Percentiles rank a stretch among this genome's conserved stretches.
Conservation (phyloP, 202 grass and related monocot genomes). For the Carex arenaria region DNA sequence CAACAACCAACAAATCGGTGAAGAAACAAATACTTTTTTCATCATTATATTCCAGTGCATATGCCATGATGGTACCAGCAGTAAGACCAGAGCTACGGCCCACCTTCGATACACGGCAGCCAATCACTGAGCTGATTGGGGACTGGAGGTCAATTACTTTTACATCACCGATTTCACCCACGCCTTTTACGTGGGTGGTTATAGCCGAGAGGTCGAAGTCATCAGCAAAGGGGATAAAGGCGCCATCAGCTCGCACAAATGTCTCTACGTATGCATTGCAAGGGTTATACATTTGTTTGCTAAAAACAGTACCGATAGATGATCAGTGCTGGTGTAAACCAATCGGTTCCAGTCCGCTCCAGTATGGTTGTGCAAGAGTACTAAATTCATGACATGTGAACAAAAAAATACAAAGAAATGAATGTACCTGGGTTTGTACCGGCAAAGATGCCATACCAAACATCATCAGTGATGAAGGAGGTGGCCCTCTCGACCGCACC, state of each 20-base stretch:
- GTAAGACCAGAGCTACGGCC: conserved; percentile 95
- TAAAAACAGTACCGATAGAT: neutral
- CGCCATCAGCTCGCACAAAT: conserved; percentile 94
- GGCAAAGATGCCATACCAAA: conserved; percentile 99
- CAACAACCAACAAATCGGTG: conserved; percentile 91
- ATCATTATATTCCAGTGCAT: conserved; percentile 94
- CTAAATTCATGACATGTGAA: neutral
- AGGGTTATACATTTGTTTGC: neutral
- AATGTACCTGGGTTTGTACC: conserved; percentile 96
- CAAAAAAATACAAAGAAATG: neutral
- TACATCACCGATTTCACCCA: conserved; percentile 75
- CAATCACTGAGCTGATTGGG: conserved; percentile 75
- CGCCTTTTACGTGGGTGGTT: conserved; percentile 70
- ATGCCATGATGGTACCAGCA: conserved; percentile 85
- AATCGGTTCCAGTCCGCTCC: neutral
- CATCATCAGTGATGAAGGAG: conserved; percentile 95
- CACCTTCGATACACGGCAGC: conserved; percentile 77
- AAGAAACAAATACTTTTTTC: conserved; percentile 98
- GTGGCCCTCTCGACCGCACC: conserved; percentile 97
- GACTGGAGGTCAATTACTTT: conserved; percentile 86
- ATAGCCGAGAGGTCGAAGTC: conserved; percentile 80
- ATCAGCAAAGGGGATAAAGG: conserved; percentile 91
- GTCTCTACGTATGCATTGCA: conserved; percentile 67
- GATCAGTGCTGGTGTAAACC: neutral
- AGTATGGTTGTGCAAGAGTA: neutral